Conservation (phyloP, 345 rosid species). For the Brassica rapa region DNA sequence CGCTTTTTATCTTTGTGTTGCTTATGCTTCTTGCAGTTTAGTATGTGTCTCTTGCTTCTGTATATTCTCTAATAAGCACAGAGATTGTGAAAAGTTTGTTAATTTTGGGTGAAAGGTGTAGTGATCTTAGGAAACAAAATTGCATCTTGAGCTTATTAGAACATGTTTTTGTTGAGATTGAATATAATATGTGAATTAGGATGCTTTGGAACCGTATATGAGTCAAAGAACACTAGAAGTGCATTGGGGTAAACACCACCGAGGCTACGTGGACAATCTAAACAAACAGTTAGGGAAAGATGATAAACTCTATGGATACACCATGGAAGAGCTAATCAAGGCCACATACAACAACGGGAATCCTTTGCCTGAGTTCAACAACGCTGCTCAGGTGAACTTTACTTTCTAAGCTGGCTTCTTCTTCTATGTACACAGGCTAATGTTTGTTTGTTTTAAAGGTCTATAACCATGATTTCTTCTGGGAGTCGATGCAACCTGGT, state of each 20-base stretch:
- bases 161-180: too few relatives aligned
- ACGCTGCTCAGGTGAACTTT: constrained; percentile 68
- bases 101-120: too few relatives aligned
- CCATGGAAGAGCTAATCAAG: constrained; percentile 86
- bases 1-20: background rate
- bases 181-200: too few relatives aligned
- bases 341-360: constrained; percentile 80
- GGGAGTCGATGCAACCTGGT: constrained; percentile 99
- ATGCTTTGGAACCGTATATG: constrained; percentile 92
- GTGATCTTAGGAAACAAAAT: too few relatives aligned
- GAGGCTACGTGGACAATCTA: constrained; percentile 64
- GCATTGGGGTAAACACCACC: constrained; percentile 83
- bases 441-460: constrained; percentile 47
- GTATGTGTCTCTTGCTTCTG: too few relatives aligned
- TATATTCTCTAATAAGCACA: too few relatives aligned
- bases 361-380: constrained; percentile 82
- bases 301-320: constrained; percentile 73
- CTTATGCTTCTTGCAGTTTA: background rate
- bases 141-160: too few relatives aligned
- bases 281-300: constrained; percentile 65
- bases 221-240: constrained; percentile 65
- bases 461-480: constrained; percentile 95
- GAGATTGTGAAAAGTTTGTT: too few relatives aligned
- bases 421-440: constrained; percentile 2
- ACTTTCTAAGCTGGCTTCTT: background rate